Percentiles rank a stretch among this genome's conserved stretches.
Evolutionary conservation across 2,329 filamentous ascomycete species (phyloP).

Genomic region (Fusarium burgessii): DNA sequence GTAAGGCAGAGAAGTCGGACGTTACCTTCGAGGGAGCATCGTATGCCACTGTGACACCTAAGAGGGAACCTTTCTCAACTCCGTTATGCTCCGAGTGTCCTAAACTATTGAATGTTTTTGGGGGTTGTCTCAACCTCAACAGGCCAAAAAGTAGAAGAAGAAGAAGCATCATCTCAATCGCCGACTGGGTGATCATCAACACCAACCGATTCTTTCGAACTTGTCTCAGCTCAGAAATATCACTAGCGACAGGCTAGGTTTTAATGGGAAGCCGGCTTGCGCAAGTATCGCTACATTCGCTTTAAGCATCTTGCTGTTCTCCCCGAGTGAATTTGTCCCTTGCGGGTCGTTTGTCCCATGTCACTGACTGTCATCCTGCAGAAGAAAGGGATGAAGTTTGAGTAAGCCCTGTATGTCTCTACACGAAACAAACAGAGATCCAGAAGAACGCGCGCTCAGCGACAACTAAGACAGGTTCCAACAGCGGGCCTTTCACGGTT

Average conservation of each 20-base stretch:
- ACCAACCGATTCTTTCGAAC: not conserved
- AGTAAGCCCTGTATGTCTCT: conserved; percentile 19
- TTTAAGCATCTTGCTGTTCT: not conserved
- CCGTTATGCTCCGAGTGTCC: conserved; percentile 8
- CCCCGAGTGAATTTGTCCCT: not conserved
- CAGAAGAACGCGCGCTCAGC: not conserved
- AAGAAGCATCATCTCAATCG: not conserved
- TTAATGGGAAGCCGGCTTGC: not conserved
- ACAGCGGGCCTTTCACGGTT: conserved; percentile 1
- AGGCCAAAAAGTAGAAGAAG: not conserved
- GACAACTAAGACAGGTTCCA: conserved; percentile 9
- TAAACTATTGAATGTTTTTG: not conserved
- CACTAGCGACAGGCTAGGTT: not conserved
- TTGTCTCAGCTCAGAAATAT: not conserved
- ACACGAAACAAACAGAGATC: conserved; percentile 22
- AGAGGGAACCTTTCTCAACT: not conserved
- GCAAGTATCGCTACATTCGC: not conserved
- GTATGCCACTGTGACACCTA: conserved; percentile 3
- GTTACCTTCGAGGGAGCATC: not conserved
- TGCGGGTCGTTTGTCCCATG: not conserved
- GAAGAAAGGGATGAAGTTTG: conserved; percentile 6
- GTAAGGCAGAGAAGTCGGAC: conserved; percentile 1
- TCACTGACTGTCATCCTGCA: not conserved
- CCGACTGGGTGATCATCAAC: not conserved
- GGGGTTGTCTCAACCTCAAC: not conserved